phyloP scores from a whole-genome alignment of 805 yeast genomes.

The Yarrowia porcina region DNA sequence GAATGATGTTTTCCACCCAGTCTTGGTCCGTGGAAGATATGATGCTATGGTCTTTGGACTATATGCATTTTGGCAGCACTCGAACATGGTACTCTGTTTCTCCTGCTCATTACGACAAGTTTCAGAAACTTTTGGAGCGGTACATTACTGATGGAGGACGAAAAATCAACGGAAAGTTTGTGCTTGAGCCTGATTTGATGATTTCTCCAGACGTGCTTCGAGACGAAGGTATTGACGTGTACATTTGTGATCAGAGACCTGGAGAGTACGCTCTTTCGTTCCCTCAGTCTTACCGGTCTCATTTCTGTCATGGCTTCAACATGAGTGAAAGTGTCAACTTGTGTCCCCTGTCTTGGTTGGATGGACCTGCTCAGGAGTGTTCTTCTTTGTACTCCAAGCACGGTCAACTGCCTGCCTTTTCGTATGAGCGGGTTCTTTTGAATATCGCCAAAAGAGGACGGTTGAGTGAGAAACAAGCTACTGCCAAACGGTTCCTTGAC shows the following conservation, averaged over 20 bases:
- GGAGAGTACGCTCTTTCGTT: conserved; percentile 80
- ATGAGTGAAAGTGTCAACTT: conserved; percentile 39
- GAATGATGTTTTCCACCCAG: conserved; percentile 76
- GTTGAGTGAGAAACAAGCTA: neutral
- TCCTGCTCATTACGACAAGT: conserved; percentile 51
- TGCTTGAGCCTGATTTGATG: conserved; percentile 74
- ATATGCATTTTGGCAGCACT: conserved; percentile 76
- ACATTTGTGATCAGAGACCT: conserved; percentile 65
- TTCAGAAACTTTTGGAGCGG: conserved; percentile 51
- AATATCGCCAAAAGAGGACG: conserved; percentile 25
- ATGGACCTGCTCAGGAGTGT: conserved; percentile 35
- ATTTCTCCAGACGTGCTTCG: conserved; percentile 58
- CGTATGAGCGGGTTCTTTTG: conserved; percentile 36
- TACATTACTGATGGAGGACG: conserved; percentile 7
- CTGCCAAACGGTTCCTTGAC: neutral
- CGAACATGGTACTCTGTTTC: conserved; percentile 89
- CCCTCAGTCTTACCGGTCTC: conserved; percentile 84
- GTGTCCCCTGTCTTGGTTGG: conserved; percentile 39
- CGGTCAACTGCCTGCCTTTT: conserved; percentile 37
- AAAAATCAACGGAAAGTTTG: conserved; percentile 58
- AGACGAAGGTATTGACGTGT: conserved; percentile 45
- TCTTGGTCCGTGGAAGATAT: conserved; percentile 94
- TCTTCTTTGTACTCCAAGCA: conserved; percentile 32
- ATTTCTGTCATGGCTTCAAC: conserved; percentile 81
- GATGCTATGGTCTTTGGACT: conserved; percentile 74